phyloP scores from a whole-genome alignment of 345 rosid genomes.

The Brassica carinata region DNA sequence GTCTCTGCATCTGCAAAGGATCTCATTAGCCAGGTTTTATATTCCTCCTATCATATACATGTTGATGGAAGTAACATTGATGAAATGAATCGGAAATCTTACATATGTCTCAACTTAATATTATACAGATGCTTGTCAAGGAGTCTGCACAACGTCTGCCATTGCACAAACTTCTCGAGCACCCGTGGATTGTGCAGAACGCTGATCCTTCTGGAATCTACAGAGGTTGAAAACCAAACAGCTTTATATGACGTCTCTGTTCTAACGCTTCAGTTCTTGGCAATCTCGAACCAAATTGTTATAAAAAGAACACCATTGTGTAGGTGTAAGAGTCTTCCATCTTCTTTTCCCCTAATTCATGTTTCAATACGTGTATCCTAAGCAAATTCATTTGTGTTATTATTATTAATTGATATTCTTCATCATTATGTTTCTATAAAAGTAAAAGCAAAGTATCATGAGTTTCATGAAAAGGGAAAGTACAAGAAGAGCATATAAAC shows the following conservation, averaged over 20 bases:
- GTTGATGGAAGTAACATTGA: background rate
- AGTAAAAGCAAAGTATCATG: background rate
- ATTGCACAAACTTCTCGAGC: slow-evolving; percentile 84
- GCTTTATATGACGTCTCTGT: background rate
- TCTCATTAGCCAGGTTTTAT: slow-evolving; percentile 73
- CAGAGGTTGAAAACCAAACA: slow-evolving; percentile 42
- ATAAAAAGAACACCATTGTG: background rate
- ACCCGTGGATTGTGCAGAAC: slow-evolving; percentile 93
- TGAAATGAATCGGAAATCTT: slow-evolving; percentile 9
- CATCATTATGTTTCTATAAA: background rate
- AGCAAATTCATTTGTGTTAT: background rate
- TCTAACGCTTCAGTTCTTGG: background rate
- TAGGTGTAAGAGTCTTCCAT: slow-evolving; percentile 7
- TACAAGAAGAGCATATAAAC: background rate
- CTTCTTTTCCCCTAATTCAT: background rate
- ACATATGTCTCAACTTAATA: background rate
- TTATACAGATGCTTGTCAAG: slow-evolving; percentile 86
- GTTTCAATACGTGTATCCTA: background rate
- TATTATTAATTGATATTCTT: background rate
- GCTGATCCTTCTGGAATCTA: slow-evolving; percentile 91
- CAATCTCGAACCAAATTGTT: background rate
- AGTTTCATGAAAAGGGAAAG: background rate
- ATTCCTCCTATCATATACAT: background rate
- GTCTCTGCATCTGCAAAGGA: slow-evolving; percentile 90
- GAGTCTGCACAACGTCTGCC: slow-evolving; percentile 80